Conservation (phyloP, 2,329 filamentous ascomycete genomes). For the Orbilia javanica region DNA sequence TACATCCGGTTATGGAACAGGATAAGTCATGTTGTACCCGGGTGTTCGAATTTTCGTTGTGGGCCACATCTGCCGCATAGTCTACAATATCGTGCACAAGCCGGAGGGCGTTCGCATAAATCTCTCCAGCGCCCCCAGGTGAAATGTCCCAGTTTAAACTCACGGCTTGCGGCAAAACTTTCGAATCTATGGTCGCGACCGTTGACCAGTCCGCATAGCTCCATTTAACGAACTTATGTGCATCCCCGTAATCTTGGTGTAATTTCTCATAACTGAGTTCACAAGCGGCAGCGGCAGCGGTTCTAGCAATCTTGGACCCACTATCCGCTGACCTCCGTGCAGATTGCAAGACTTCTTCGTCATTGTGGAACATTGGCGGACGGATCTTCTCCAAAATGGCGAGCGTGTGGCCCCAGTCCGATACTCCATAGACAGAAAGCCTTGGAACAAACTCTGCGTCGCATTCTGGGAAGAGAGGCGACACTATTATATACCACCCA, state of each 20-base stretch:
- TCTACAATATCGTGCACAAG: neutral
- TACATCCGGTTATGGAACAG: neutral
- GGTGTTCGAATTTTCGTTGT: neutral
- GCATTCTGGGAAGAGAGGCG: neutral
- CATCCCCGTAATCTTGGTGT: too few relatives aligned
- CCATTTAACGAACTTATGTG: neutral
- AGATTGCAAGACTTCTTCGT: neutral
- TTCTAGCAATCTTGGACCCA: neutral
- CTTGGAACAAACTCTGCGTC: neutral
- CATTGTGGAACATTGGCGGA: slow-evolving; percentile 1
- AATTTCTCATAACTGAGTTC: neutral
- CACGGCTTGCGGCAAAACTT: neutral
- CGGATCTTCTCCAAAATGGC: neutral
- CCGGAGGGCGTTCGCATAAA: neutral
- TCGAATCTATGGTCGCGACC: neutral
- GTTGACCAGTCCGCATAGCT: neutral
- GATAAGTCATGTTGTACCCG: neutral
- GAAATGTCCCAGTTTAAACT: neutral
- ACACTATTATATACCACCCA: neutral
- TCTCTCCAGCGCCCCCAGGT: neutral
- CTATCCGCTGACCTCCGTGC: neutral
- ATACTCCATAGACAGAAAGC: neutral
- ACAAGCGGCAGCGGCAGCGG: neutral
- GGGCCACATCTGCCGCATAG: neutral
- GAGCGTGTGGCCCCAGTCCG: neutral